Evolutionary conservation across 176 grass and related monocot species (phyloP).

Genomic region (Guadua angustifolia): DNA sequence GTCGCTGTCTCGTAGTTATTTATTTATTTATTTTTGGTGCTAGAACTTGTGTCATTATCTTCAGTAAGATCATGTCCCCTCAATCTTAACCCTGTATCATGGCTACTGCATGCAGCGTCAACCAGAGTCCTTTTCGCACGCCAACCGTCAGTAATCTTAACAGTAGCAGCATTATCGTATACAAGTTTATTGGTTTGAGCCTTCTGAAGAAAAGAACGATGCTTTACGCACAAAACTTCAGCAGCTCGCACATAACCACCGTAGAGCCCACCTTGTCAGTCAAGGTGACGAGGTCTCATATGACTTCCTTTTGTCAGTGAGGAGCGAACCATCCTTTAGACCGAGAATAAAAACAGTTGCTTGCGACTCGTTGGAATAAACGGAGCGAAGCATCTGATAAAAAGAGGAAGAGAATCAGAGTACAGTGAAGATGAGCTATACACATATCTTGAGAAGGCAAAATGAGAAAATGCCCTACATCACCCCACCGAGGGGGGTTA

Average conservation of each 20-base stretch:
- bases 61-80: background rate
- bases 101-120: background rate
- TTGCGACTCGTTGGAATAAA: background rate
- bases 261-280: background rate
- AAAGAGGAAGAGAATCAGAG: background rate
- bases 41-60: background rate
- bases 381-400: background rate
- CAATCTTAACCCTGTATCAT: background rate
- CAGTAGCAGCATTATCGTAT: too few species aligned
- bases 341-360: background rate
- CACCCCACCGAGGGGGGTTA: slow-evolving; percentile 61
- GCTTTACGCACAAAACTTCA: too few species aligned
- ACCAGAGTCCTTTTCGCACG: background rate
- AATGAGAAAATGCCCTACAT: slow-evolving; percentile 58
- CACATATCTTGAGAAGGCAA: slow-evolving; percentile 44
- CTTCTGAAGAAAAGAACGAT: too few species aligned
- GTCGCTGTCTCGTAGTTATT: too few species aligned
- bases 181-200: too few species aligned
- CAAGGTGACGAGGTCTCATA: too few species aligned
- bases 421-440: slow-evolving; percentile 40
- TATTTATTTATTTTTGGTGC: too few species aligned
- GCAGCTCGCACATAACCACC: too few species aligned
- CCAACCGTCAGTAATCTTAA: background rate
- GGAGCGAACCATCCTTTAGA: background rate
- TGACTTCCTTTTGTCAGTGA: too few species aligned